Base-by-base conservation (phyloP, 2,329 filamentous ascomycete genomes). In the Microdochium nivale region DNA sequence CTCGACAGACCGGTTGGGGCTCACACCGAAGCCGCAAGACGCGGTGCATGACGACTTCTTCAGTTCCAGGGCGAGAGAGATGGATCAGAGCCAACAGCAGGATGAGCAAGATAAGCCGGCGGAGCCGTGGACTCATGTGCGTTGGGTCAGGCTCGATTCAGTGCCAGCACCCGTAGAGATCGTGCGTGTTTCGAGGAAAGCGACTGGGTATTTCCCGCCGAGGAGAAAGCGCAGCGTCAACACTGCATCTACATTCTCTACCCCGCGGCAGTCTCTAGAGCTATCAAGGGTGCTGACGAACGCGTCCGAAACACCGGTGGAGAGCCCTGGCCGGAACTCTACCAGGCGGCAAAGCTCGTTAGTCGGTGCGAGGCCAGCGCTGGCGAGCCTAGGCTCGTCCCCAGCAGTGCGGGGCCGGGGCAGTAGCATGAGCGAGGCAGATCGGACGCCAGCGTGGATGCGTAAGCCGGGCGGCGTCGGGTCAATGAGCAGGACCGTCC, bases 151-250 rank as follows among this genome's bases (percentile, higher is more conserved):
- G 27, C 78, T 96, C 25, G 88, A 92, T 55, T 86, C 84, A 23
- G 71, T 76, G 48, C 67, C 70, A 16, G 77, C 83, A 24, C 85
- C 89, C 1, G 84, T 94, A 24, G 88, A 96, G 66, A 94, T 99
- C 57, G 90, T 84, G 16, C 84, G 94, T 27, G 82, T 97, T 53
- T 83, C 90, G 23, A 83, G 88, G 52, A 84, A 85, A 68, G 80
- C 86, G 2, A 77, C 96, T 46, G 92, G 91, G 24, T 97, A 92
- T 69, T 97, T 97, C 63, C 92, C 92, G 2, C 91, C 91, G 8
- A 81, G 90, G 21, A 79, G 90, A 64, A 89, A 91, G 82, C 94
- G 94, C 84, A 94, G 87, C 56, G 70, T 80, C 10, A 74, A 79
- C 59, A 83, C 83, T 1, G 78, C 79, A 50, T 87, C 87, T 2